These are phyloP conservation scores for Phylloporus rhodoxanthus DNA, from an alignment of 768 basidiomycete species.

Conservation along the genomic window DNA sequence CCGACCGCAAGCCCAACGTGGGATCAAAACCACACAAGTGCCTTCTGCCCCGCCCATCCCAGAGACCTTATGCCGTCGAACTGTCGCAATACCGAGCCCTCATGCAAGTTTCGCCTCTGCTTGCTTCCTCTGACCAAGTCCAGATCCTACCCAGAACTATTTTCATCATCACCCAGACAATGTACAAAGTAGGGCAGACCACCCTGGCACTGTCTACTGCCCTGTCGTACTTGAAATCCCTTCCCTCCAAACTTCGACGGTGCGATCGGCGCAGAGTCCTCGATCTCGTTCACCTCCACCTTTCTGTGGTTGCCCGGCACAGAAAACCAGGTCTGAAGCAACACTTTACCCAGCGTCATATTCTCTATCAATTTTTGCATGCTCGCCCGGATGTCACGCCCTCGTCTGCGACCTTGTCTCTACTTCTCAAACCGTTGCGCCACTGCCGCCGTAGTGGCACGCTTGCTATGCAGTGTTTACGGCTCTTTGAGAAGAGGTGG, in stretches of 20 bases:
- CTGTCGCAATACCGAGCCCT: slow-evolving; percentile 33
- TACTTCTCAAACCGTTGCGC: slow-evolving; percentile 50
- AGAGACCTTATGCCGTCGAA: slow-evolving; percentile 8
- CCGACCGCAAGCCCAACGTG: neutral
- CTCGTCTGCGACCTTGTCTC: slow-evolving; percentile 51
- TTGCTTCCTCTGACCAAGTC: slow-evolving; percentile 30
- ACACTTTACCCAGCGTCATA: slow-evolving; percentile 41
- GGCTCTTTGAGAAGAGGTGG: slow-evolving; percentile 48
- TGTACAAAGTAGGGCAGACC: slow-evolving; percentile 39
- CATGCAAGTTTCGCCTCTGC: slow-evolving; percentile 38
- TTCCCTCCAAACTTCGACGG: slow-evolving; percentile 40
- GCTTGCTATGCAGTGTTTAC: slow-evolving; percentile 42
- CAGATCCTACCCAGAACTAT: slow-evolving; percentile 39
- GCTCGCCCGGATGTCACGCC: slow-evolving; percentile 49
- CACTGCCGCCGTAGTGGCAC: slow-evolving; percentile 48
- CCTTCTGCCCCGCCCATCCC: slow-evolving; percentile 14
- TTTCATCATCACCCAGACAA: slow-evolving; percentile 39
- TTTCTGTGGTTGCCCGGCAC: slow-evolving; percentile 36
- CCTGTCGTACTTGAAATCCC: slow-evolving; percentile 41
- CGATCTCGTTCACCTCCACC: slow-evolving; percentile 43
- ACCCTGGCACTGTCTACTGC: slow-evolving; percentile 41
- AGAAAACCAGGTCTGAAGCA: slow-evolving; percentile 36
- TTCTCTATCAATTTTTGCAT: slow-evolving; percentile 40
- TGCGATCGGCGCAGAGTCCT: slow-evolving; percentile 36
- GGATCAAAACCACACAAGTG: slow-evolving; percentile 5